A percentile compares a stretch with the other conserved stretches of the same genome.
Evolutionary conservation across 139 green algal genomes (phyloP).

Genomic region (Chlamydomonas sphaeroides): DNA sequence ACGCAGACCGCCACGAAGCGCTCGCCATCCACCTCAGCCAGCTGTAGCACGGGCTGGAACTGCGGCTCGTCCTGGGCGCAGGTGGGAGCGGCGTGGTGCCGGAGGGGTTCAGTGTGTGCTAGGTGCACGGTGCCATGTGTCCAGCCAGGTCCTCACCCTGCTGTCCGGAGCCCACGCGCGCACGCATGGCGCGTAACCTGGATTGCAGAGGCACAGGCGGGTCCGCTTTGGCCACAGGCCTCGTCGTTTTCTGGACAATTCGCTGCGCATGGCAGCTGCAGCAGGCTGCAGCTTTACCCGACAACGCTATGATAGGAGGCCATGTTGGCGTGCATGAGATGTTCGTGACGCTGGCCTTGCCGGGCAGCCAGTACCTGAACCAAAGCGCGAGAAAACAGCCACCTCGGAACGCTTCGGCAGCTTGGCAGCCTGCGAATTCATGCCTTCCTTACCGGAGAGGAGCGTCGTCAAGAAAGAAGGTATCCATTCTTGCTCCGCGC

Average conservation of each 20-base stretch:
- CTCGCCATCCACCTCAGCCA: constrained; percentile 36
- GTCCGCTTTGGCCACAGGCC: no score
- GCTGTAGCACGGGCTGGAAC: constrained; percentile 17
- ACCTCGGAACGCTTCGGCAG: background rate
- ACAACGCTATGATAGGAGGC: constrained; percentile 12
- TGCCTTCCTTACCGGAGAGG: background rate
- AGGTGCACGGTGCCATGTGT: no score
- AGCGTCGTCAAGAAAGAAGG: constrained; percentile 12
- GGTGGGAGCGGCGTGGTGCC: no score
- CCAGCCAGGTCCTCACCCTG: no score
- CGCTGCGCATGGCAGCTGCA: no score
- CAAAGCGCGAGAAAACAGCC: background rate
- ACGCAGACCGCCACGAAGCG: constrained; percentile 24
- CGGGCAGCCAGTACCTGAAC: constrained; percentile 12
- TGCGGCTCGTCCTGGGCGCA: constrained; percentile 9
- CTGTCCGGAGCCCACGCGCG: constrained; percentile 15
- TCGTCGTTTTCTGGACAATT: no score
- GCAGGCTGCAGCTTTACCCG: background rate
- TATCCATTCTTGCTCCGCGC: no score
- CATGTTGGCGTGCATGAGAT: constrained; percentile 17
- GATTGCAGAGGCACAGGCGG: background rate
- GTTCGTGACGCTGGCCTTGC: background rate
- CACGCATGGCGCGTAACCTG: constrained; percentile 35
- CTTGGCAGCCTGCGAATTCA: background rate
- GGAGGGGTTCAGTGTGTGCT: background rate